A percentile compares a stretch with the other conserved stretches of the same genome.
phyloP scores from a whole-genome alignment of 2,329 filamentous ascomycete genomes.

The Monosporascus sp. region DNA sequence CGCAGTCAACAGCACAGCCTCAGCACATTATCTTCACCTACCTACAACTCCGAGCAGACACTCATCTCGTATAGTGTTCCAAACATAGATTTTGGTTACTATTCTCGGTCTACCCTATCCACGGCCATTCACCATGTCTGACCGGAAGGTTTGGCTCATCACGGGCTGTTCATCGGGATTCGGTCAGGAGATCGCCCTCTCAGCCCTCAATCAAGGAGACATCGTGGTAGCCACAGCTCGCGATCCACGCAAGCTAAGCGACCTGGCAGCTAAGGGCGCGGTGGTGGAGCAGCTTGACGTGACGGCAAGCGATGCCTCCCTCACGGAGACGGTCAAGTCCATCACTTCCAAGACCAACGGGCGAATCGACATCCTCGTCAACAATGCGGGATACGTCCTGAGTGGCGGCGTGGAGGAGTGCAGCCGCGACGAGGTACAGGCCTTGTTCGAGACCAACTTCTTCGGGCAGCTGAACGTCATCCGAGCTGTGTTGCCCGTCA shows the following conservation, averaged over 20 bases:
- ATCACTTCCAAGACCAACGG: slow-evolving; percentile 2
- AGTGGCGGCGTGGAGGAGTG: slow-evolving; percentile 18
- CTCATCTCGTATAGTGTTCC: too few species aligned
- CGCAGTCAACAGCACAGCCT: too few species aligned
- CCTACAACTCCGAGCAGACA: too few species aligned
- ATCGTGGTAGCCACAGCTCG: slow-evolving; percentile 7
- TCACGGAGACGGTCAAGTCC: neutral
- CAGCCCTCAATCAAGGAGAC: slow-evolving; percentile 5
- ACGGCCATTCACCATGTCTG: neutral
- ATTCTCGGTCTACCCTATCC: too few species aligned
- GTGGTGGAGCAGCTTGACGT: slow-evolving; percentile 4
- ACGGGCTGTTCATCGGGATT: slow-evolving; percentile 7
- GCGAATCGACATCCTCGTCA: slow-evolving; percentile 1
- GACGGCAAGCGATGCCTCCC: slow-evolving; percentile 2
- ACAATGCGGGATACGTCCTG: slow-evolving; percentile 7
- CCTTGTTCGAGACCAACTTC: slow-evolving; percentile 43
- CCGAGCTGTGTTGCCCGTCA: slow-evolving; percentile 41
- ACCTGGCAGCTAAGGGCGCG: slow-evolving; percentile 3
- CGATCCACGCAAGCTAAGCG: slow-evolving; percentile 1
- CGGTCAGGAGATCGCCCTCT: slow-evolving; percentile 4
- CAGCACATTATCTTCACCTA: too few species aligned
- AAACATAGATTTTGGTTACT: too few species aligned
- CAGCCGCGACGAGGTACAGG: slow-evolving; percentile 29
- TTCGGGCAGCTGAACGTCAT: slow-evolving; percentile 43
- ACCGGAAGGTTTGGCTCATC: slow-evolving; percentile 7